A percentile compares a stretch with the other conserved stretches of the same genome.
Conservation (phyloP, 2,329 filamentous ascomycete species). For the Lachnellula willkommii region DNA sequence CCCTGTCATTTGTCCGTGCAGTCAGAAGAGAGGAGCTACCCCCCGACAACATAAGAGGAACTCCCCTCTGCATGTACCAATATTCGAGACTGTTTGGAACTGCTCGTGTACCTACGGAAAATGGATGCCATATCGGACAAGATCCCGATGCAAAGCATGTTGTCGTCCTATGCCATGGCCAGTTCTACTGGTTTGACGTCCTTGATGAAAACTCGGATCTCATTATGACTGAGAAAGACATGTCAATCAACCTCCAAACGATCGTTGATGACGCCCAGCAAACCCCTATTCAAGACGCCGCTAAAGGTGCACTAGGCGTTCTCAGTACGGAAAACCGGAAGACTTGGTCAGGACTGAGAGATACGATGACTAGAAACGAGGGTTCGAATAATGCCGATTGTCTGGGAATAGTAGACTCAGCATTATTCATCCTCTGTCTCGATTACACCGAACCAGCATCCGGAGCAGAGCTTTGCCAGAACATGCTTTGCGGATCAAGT, state of each 20-base stretch:
- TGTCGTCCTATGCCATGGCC: conserved; percentile 86
- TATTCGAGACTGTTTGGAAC: conserved; percentile 94
- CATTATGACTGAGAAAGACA: conserved; percentile 95
- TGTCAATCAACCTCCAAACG: conserved; percentile 84
- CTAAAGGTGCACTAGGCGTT: conserved; percentile 90
- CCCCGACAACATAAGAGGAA: conserved; percentile 77
- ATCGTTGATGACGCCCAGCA: conserved; percentile 88
- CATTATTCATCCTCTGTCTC: conserved; percentile 84
- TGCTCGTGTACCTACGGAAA: conserved; percentile 85
- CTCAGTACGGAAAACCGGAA: conserved; percentile 95
- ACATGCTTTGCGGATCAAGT: conserved; percentile 96
- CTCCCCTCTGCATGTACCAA: conserved; percentile 95
- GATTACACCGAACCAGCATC: conserved; percentile 85
- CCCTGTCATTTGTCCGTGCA: conserved; percentile 85
- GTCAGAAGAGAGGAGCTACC: conserved; percentile 89
- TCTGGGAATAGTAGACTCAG: conserved; percentile 90
- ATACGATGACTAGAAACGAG: conserved; percentile 78
- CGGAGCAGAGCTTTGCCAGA: conserved; percentile 83
- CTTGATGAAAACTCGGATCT: conserved; percentile 89
- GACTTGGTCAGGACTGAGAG: conserved; percentile 85
- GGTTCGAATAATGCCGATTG: conserved; percentile 94
- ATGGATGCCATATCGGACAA: conserved; percentile 93
- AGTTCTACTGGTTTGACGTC: conserved; percentile 99
- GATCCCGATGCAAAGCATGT: conserved; percentile 91
- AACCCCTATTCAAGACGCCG: conserved; percentile 86